These are phyloP conservation scores for Laguncularia racemosa DNA, from an alignment of 345 rosid species.

Conservation along the genomic window DNA sequence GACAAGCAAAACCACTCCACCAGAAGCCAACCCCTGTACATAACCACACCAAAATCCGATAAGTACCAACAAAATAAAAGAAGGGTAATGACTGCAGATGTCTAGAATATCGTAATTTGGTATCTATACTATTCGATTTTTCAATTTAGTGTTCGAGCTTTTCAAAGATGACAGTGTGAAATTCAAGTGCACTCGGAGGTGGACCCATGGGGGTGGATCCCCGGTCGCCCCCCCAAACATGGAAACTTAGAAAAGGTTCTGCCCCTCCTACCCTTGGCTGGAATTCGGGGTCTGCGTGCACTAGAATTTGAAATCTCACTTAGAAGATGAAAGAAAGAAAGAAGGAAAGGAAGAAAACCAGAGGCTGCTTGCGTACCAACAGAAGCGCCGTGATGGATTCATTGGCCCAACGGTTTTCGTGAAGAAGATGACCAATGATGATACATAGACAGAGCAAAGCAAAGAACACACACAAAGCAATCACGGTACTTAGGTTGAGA, in stretches of 20 bases:
- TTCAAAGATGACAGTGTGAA: no score
- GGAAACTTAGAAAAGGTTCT: background rate
- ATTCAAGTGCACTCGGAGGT: no score
- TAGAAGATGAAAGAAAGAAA: no score
- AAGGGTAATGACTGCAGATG: no score
- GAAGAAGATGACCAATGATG: constrained; percentile 56
- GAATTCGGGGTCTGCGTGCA: no score
- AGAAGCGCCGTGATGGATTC: constrained; percentile 61
- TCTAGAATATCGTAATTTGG: no score
- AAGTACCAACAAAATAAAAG: background rate
- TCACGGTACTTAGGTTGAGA: constrained; percentile 27
- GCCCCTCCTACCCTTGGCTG: background rate
- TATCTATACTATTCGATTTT: no score
- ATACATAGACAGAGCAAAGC: constrained; percentile 58
- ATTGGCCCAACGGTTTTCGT: constrained; percentile 69
- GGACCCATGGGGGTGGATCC: background rate
- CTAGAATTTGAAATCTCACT: background rate
- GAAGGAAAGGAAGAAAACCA: no score
- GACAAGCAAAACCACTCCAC: constrained; percentile 44
- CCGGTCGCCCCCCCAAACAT: no score
- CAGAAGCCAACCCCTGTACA: constrained; percentile 52
- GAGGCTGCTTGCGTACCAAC: constrained; percentile 22
- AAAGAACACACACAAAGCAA: constrained; percentile 49
- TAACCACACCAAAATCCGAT: constrained; percentile 1
- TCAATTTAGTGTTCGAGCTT: no score